Base-by-base conservation (phyloP, 2,329 filamentous ascomycete species). In the Trichoderma asperellum region DNA sequence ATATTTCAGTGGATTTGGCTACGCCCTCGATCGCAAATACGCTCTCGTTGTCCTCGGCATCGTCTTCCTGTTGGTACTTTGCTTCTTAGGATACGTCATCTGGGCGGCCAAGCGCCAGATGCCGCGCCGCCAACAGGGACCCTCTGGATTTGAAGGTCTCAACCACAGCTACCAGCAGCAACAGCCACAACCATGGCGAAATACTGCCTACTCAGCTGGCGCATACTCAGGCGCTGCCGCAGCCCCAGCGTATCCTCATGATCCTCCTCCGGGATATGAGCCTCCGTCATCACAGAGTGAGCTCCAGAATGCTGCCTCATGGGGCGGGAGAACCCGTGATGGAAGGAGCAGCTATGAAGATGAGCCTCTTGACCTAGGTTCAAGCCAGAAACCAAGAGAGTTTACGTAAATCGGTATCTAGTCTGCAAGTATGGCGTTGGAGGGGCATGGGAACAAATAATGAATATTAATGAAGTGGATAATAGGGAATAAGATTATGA, bases 1-100 rank as follows among this genome's bases (percentile, higher is more conserved):
- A 49, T 32, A 32, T 5, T 52, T 10, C 60, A 87, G 85, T 5
- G 88, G 88, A 29, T 89, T 89, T 74, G 81, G 82, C 0, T 84
- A 89, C 64, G 87, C 88, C 2, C 78, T 84, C 16, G 84, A 85
- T 65, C 73, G 80, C n/a, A 77, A 76, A 57, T 83, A 82, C 69
- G 80, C 83, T 71, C 83, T 81, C 73, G 79, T 84, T 40, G 81
- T 87, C n/a, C 80, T 83, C 10, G 83, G 80, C 29, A 75, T 86
- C 37, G 76, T 86, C 37, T 76, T 87, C 59, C 77, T 84, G 57
- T 61, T 84, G 47, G 75, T 83, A 70, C 76, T 85, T 5, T 76
- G 79, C 37, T 75, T 83, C 59, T 72, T 85, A 27, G 72, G 81
- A 63, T 75, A 80, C 56, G 78, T 77, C 63, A 74, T 78, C 56